Evolutionary conservation across 768 basidiomycete genomes (phyloP), one percentile per base, ranked within the genome.

Genomic region (Trametes punicea): DNA sequence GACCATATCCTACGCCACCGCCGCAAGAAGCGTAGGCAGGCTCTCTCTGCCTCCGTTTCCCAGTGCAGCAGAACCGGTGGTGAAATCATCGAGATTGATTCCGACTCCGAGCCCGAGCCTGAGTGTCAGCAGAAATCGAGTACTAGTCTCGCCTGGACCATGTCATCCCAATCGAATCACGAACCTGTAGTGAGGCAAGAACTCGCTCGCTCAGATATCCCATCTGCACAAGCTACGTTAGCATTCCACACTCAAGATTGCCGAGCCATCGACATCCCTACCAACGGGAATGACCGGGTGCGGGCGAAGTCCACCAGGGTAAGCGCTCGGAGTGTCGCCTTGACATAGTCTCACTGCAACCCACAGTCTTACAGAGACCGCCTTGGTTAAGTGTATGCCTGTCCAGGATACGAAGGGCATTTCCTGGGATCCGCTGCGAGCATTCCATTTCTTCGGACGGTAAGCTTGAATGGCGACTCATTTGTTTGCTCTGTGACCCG

Each of bases 1-100:
- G 42, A 53, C n/a, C 52, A 23, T 11, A 36, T 46, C 33, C 52
- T 53, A 9, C 42, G 52, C 11, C 52, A 29, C 26, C 42, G 44
- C 4, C 31, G 23, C 33, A 36, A 36, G 25, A 46, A 26, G n/a
- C 52, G 33, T 18, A 42, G 31, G 15, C 34, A 4, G 34, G 5
- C 9, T n/a, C 34, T 33, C 18, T 11, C 18, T 9, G 18, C 18
- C 30, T 18, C 46, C 8, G 13, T 9, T 11, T 15, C 31, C 9
- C 30, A 33, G 7, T 25, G 36, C 7, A 11, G 6, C 3, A n/a
- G 21, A 9, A 15, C 29, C 0, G 21, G 31, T 36, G 33, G 16
- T 4, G 44, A 46, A 23, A n/a, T 46, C 23, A 53, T 53, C 31
- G 16, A 27, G 3, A 36, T 46, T 16, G 20, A 3, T 21, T 53